Evolutionary conservation across 2,329 filamentous ascomycete genomes (phyloP).

Genomic region (Chrysosporium keratinophilum): DNA sequence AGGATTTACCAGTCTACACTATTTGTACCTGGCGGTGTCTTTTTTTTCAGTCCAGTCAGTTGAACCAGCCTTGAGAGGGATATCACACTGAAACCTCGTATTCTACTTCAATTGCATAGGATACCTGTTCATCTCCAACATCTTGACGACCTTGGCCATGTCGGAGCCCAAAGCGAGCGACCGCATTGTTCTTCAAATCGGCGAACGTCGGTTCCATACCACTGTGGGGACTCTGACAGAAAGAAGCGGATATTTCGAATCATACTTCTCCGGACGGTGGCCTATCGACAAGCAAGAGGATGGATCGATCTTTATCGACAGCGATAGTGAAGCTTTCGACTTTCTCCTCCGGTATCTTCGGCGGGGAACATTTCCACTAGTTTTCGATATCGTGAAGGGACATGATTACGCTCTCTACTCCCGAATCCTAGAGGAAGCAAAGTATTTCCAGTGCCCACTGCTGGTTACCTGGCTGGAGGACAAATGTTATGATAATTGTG

Average conservation of each 20-base stretch:
- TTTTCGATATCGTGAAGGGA: constrained; percentile 6
- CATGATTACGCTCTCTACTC: constrained; percentile 12
- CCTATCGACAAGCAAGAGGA: constrained; percentile 6
- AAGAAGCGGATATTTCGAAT: constrained; percentile 13
- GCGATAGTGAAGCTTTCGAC: constrained; percentile 7
- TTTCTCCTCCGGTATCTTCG: constrained; percentile 13
- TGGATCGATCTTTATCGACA: constrained; percentile 12
- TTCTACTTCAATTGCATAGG: too few relatives aligned
- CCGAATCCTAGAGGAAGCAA: constrained; percentile 11
- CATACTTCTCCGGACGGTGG: constrained; percentile 11
- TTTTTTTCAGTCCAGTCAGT: too few relatives aligned
- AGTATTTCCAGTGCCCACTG: constrained; percentile 11
- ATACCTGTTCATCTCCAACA: too few relatives aligned
- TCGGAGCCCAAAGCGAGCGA: not conserved
- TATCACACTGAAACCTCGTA: too few relatives aligned
- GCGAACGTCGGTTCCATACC: constrained; percentile 7
- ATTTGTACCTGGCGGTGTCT: too few relatives aligned
- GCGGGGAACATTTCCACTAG: constrained; percentile 11
- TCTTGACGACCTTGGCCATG: not conserved
- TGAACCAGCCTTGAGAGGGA: too few relatives aligned
- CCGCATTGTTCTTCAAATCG: constrained; percentile 8
- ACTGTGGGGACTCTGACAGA: constrained; percentile 5
- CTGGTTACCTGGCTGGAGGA: constrained; percentile 13
- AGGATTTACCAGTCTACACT: too few relatives aligned
- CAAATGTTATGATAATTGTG: constrained; percentile 10